Evolutionary conservation across 257 asterid genomes (phyloP).

Genomic region (Rubia yunnanensis): DNA sequence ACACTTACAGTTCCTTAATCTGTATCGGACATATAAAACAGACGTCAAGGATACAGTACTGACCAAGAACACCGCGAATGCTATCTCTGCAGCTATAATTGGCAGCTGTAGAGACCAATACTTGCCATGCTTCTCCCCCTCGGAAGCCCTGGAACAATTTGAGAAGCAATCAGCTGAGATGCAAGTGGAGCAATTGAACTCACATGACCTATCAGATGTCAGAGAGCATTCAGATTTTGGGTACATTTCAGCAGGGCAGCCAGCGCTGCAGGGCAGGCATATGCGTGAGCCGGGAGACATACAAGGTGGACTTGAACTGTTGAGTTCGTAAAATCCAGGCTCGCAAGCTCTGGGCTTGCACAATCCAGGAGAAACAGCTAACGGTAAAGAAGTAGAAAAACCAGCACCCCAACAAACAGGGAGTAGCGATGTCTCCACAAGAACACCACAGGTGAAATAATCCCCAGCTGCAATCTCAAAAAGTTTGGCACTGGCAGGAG

Average conservation of each 20-base stretch:
- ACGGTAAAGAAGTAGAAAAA: slow-evolving; percentile 57
- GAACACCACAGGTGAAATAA: slow-evolving; percentile 84
- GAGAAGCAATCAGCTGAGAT: slow-evolving; percentile 44
- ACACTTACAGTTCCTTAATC: slow-evolving; percentile 70
- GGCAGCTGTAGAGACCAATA: slow-evolving; percentile 75
- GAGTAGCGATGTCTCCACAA: slow-evolving; percentile 42
- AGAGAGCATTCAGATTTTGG: slow-evolving; percentile 41
- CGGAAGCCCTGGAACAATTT: slow-evolving; percentile 33
- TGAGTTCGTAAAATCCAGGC: slow-evolving; percentile 43
- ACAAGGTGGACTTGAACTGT: slow-evolving; percentile 47
- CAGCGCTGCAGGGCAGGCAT: slow-evolving; percentile 66
- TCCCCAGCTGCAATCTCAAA: slow-evolving; percentile 83
- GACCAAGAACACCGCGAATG: slow-evolving; percentile 62
- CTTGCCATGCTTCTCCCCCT: slow-evolving; percentile 29
- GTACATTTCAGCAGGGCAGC: slow-evolving; percentile 68
- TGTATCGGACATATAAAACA: slow-evolving; percentile 51
- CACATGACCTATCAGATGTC: slow-evolving; percentile 48
- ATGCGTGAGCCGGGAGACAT: slow-evolving; percentile 44
- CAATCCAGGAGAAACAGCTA: slow-evolving; percentile 67
- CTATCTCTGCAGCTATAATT: slow-evolving; percentile 57
- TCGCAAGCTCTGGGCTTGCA: slow-evolving; percentile 51
- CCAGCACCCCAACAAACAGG: slow-evolving; percentile 87
- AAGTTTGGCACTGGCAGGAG: slow-evolving; percentile 58
- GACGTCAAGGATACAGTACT: slow-evolving; percentile 46
- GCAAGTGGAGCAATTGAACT: slow-evolving; percentile 65